Evolutionary conservation across 768 basidiomycete genomes (phyloP), one percentile per base, ranked within the genome.

Genomic region (Cubamyces lactineus): DNA sequence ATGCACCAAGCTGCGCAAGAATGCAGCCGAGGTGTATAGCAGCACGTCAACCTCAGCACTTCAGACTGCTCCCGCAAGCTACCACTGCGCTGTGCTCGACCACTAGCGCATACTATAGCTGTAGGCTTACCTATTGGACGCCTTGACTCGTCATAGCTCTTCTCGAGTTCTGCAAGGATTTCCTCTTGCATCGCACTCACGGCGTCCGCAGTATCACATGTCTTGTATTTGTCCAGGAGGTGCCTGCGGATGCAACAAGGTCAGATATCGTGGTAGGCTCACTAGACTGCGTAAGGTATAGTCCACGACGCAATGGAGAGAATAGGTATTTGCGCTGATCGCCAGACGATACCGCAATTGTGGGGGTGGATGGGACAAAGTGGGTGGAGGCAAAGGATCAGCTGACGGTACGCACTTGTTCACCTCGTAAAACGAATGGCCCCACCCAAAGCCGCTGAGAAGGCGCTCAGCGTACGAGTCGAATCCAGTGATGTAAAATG

Each of bases 401-500:
- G 46, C 21, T 17, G 23, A 23, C 24, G 6, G 38, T 6, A 73
- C 82, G 45, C 60, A 89, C 93, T 81, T 76, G 72, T 99, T 99
- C 55, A 99, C 87, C 56, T 86, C 79, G 77, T 83, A 91, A 75
- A 98, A 98, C 2, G 92, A 83, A 21, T 82, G 84, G 2, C 93
- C 96, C 96, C 96, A 98, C 9, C 93, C 90, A 71, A 98, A 99
- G 8, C 85, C 86, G 55, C 80, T 81, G 34, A 98, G 74, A 21
- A 99, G 72, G 24, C 80, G 80, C 53, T 95, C 90, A 0, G 93
- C 96, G 70, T 94, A 89, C 0, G 81, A 71, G 66, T 91, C 83
- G 63, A 94, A 93, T 0, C 96, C 94, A 0, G 92, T 91, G 68
- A 98, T 90, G 73, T 93, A 97, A 68, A 99, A 96, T 0, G 94